Percentiles rank a stretch among this genome's conserved stretches.
These are phyloP conservation scores for Fraxinus ornus DNA, from an alignment of 305 asterid species.

Conservation along the genomic window DNA sequence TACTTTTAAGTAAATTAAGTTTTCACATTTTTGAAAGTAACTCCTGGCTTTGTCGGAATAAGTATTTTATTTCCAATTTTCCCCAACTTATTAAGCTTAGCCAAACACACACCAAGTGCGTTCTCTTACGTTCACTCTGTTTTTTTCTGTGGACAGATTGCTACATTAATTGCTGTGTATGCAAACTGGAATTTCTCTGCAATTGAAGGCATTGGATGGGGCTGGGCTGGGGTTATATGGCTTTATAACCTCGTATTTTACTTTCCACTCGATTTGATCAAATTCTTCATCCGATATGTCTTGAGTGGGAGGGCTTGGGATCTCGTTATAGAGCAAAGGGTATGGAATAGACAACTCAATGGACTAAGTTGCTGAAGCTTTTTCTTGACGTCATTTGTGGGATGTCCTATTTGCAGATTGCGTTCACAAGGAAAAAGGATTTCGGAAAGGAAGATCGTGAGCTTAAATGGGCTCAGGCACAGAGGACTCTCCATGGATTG, in stretches of 20 bases:
- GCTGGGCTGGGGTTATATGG: slow-evolving; percentile 75
- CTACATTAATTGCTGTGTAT: slow-evolving; percentile 60
- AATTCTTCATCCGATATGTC: slow-evolving; percentile 54
- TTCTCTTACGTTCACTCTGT: slow-evolving; percentile 19
- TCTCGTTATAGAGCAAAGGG: slow-evolving; percentile 78
- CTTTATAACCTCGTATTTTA: slow-evolving; percentile 52
- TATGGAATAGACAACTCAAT: slow-evolving; percentile 25
- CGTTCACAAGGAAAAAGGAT: slow-evolving; percentile 70
- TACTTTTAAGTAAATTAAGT: too few relatives aligned
- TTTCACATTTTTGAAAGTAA: not conserved
- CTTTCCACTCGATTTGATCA: slow-evolving; percentile 56
- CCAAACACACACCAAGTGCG: not conserved
- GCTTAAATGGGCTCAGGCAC: slow-evolving; percentile 73
- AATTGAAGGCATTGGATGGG: slow-evolving; percentile 72
- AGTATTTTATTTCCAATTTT: not conserved
- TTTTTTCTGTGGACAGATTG: slow-evolving; percentile 40
- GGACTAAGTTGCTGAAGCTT: not conserved
- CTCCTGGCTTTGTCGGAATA: not conserved
- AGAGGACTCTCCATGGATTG: slow-evolving; percentile 76
- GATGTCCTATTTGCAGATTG: slow-evolving; percentile 32
- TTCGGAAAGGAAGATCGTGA: slow-evolving; percentile 81
- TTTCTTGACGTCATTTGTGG: slow-evolving; percentile 1
- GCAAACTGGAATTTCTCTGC: slow-evolving; percentile 63
- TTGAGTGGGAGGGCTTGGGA: slow-evolving; percentile 85
- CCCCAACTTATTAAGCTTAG: not conserved